These are phyloP conservation scores for Sextonia rubra DNA, from an alignment of 164 flowering plant species.

Conservation along the genomic window DNA sequence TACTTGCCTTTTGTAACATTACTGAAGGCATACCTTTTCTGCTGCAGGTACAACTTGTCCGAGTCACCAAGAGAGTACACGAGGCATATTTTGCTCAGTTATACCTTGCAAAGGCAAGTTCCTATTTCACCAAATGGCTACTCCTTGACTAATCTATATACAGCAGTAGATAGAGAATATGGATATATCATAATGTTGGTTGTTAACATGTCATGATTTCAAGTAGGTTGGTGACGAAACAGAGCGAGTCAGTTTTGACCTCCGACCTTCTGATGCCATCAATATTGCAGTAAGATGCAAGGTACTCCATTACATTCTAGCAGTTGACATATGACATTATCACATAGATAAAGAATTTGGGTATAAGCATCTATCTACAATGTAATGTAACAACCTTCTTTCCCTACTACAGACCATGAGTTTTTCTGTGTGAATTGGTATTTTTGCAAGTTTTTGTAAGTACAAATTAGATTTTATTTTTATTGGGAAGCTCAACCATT, in stretches of 20 bases:
- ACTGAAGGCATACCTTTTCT: background rate
- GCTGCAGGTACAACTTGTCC: constrained; percentile 80
- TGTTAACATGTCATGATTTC: background rate
- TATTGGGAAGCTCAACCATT: too few relatives aligned
- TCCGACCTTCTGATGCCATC: constrained; percentile 98
- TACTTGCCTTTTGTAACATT: background rate
- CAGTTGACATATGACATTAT: too few relatives aligned
- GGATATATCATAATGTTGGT: background rate
- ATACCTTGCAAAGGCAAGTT: constrained; percentile 64
- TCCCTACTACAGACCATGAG: too few relatives aligned
- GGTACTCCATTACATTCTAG: constrained; percentile 34
- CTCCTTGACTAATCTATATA: background rate
- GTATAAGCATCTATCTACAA: too few relatives aligned
- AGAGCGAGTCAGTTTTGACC: constrained; percentile 71
- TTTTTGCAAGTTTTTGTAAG: too few relatives aligned
- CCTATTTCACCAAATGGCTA: background rate
- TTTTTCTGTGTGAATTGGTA: too few relatives aligned
- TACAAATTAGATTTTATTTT: too few relatives aligned
- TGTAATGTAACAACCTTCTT: too few relatives aligned
- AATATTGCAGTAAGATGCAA: constrained; percentile 99
- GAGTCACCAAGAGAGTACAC: constrained; percentile 93
- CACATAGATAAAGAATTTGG: too few relatives aligned
- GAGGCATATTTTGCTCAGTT: constrained; percentile 96
- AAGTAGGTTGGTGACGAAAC: constrained; percentile 59
- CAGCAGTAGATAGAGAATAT: background rate